phyloP scores from a whole-genome alignment of 2,329 filamentous ascomycete species.

The Ophiocordyceps camponoti-saundersi region DNA sequence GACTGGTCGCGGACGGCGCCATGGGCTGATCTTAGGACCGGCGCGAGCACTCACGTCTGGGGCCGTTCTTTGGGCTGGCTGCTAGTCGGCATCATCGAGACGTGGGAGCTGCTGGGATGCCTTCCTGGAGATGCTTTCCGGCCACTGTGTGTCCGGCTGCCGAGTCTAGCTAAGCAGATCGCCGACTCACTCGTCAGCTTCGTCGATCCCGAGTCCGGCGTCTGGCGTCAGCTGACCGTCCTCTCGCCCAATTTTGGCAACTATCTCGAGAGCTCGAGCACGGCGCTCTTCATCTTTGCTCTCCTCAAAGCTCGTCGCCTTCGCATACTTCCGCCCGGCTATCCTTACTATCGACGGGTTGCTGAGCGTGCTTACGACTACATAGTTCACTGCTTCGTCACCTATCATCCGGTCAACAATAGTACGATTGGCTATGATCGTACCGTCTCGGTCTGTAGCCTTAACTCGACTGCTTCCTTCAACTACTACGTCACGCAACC shows the following conservation, averaged over 20 bases:
- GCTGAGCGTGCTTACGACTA: slow-evolving; percentile 13
- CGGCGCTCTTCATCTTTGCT: slow-evolving; percentile 38
- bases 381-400: slow-evolving; percentile 26
- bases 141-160: slow-evolving; percentile 7
- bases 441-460: slow-evolving; percentile 21
- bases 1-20: slow-evolving; percentile 27
- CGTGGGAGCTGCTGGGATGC: slow-evolving; percentile 22
- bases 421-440: slow-evolving; percentile 24
- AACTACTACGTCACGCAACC: slow-evolving; percentile 21
- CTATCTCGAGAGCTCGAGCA: slow-evolving; percentile 42
- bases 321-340: neutral
- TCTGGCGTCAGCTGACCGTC: slow-evolving; percentile 37
- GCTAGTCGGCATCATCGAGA: slow-evolving; percentile 30
- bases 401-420: slow-evolving; percentile 10
- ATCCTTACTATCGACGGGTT: slow-evolving; percentile 5
- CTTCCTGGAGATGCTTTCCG: neutral
- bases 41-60: slow-evolving; percentile 36
- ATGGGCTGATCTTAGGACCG: slow-evolving; percentile 33
- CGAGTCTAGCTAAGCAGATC: neutral
- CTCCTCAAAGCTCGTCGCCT: slow-evolving; percentile 5
- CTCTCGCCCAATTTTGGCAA: slow-evolving; percentile 35
- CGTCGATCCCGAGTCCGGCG: slow-evolving; percentile 23
- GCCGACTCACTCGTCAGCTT: slow-evolving; percentile 15
- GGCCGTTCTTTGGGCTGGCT: slow-evolving; percentile 37
- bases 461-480: slow-evolving; percentile 22